These are phyloP conservation scores for Ascochyta rabiei DNA, from an alignment of 2,329 filamentous ascomycete species.

Conservation along the genomic window DNA sequence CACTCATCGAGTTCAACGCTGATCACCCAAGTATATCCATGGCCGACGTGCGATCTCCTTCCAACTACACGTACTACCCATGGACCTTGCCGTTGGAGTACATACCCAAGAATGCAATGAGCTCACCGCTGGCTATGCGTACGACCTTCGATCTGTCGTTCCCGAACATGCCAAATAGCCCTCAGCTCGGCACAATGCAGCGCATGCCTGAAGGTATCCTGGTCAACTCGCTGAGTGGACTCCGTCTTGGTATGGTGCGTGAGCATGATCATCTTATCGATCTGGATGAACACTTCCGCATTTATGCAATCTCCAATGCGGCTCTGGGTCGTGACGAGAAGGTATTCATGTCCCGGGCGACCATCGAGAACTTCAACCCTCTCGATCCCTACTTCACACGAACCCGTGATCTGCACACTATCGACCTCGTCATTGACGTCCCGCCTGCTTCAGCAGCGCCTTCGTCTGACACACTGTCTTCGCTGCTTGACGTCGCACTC, in stretches of 20 bases:
- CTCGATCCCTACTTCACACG: slow-evolving; percentile 85
- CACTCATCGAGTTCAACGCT: slow-evolving; percentile 59
- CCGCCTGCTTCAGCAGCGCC: slow-evolving; percentile 30
- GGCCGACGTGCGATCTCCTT: slow-evolving; percentile 63
- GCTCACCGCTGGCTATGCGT: slow-evolving; percentile 71
- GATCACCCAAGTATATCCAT: slow-evolving; percentile 61
- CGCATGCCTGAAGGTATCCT: slow-evolving; percentile 65
- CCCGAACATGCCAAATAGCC: slow-evolving; percentile 60
- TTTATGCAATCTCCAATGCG: slow-evolving; percentile 81
- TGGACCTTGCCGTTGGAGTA: slow-evolving; percentile 85
- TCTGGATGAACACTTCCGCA: slow-evolving; percentile 63
- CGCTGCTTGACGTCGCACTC: slow-evolving; percentile 31
- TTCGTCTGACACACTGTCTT: slow-evolving; percentile 23
- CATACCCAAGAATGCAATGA: slow-evolving; percentile 78
- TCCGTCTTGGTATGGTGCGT: slow-evolving; percentile 70
- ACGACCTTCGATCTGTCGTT: slow-evolving; percentile 75
- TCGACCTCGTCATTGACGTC: slow-evolving; percentile 74
- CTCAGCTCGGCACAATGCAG: slow-evolving; percentile 58
- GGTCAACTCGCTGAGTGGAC: slow-evolving; percentile 65
- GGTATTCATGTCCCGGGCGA: slow-evolving; percentile 77
- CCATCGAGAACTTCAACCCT: slow-evolving; percentile 70
- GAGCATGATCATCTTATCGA: slow-evolving; percentile 57
- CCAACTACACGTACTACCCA: slow-evolving; percentile 86
- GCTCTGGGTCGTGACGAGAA: slow-evolving; percentile 86
- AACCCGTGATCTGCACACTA: slow-evolving; percentile 71